Evolutionary conservation across 2,329 filamentous ascomycete genomes (phyloP).

Genomic region (Fusarium newnesense): DNA sequence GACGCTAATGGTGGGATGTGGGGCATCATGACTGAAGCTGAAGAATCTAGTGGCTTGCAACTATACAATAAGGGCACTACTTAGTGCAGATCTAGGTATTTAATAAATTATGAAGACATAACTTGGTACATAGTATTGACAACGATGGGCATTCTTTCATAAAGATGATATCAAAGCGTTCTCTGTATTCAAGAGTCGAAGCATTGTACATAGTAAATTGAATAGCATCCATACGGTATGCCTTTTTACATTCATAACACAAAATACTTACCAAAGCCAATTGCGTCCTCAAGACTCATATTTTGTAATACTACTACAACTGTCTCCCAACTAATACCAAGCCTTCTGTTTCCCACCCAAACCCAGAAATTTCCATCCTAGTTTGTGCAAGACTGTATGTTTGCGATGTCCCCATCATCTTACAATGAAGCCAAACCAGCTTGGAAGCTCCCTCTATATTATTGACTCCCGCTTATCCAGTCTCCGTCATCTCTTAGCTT

Average conservation of each 20-base stretch:
- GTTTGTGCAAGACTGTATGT: constrained; percentile 4
- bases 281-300: neutral
- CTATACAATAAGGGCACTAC: neutral
- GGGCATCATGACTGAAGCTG: constrained; percentile 1
- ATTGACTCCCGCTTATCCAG: constrained; percentile 24
- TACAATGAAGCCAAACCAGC: constrained; percentile 1
- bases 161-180: neutral
- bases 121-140: neutral
- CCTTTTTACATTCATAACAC: neutral
- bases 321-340: constrained; percentile 1
- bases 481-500: constrained; percentile 51
- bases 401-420: constrained; percentile 8
- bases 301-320: neutral
- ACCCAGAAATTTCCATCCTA: constrained; percentile 12
- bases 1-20: constrained; percentile 24
- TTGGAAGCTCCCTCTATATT: neutral
- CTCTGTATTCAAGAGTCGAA: neutral
- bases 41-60: constrained; percentile 25
- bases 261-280: neutral
- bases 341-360: neutral
- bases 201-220: neutral
- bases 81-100: constrained; percentile 4
- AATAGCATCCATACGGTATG: neutral
- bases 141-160: neutral
- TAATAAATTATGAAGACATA: constrained; percentile 16